Conservation (phyloP, 257 asterid species). For the Fraxinus cuspidata region DNA sequence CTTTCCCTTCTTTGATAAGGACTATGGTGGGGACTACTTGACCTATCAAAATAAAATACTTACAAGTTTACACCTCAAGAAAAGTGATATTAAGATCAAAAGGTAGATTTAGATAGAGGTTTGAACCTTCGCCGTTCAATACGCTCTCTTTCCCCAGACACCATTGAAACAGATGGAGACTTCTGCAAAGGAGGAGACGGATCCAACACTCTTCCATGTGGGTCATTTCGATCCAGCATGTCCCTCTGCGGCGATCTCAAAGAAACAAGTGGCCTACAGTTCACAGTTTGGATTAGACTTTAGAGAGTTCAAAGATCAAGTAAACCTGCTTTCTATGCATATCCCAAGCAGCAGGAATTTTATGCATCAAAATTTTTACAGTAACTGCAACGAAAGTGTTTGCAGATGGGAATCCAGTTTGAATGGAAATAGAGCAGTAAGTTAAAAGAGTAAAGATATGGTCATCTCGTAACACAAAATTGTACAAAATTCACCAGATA, state of each 20-base stretch:
- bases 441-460: not conserved
- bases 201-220: slow-evolving; percentile 38
- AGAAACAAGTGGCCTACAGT: slow-evolving; percentile 44
- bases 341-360: not conserved
- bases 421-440: not conserved
- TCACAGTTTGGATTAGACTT: slow-evolving; percentile 21
- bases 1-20: slow-evolving; percentile 42
- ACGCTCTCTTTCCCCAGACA: slow-evolving; percentile 44
- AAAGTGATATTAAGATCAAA: slow-evolving; percentile 26
- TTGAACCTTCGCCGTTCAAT: slow-evolving; percentile 53
- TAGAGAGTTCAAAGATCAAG: not conserved
- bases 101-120: slow-evolving; percentile 1
- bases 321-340: not conserved
- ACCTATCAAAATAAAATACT: slow-evolving; percentile 41
- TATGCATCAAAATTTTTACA: not conserved
- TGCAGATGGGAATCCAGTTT: not conserved
- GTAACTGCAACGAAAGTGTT: not conserved
- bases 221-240: slow-evolving; percentile 38
- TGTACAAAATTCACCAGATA: not conserved
- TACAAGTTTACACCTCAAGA: not conserved
- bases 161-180: slow-evolving; percentile 53
- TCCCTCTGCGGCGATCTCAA: slow-evolving; percentile 71
- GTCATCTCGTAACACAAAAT: not conserved
- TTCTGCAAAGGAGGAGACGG: slow-evolving; percentile 38
- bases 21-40: slow-evolving; percentile 44